Conservation (phyloP, 352 stramenopile species). For the Phytophthora rubi region DNA sequence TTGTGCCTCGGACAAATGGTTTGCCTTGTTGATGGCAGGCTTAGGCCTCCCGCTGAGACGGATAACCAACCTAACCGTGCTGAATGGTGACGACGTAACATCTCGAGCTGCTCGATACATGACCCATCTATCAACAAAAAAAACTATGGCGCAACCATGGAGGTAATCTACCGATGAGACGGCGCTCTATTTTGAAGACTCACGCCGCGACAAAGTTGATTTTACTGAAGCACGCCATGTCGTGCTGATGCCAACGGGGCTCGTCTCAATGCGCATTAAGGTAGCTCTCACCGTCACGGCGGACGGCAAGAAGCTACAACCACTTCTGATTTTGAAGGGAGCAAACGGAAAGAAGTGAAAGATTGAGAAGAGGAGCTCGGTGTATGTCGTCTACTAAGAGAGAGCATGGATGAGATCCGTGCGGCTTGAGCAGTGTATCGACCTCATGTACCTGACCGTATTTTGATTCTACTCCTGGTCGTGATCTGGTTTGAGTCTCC, state of each 20-base stretch:
- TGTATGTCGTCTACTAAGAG: neutral
- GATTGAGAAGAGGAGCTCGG: neutral
- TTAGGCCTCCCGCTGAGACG: conserved; percentile 30
- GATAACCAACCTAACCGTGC: conserved; percentile 27
- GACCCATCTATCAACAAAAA: conserved; percentile 9
- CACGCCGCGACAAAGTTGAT: conserved; percentile 3
- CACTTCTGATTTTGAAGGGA: too few relatives aligned
- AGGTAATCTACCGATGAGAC: conserved; percentile 22
- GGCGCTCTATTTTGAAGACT: conserved; percentile 33
- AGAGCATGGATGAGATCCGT: too few relatives aligned
- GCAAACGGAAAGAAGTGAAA: too few relatives aligned
- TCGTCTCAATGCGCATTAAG: too few relatives aligned
- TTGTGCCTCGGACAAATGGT: conserved; percentile 29
- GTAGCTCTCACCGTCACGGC: too few relatives aligned
- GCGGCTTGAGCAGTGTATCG: too few relatives aligned
- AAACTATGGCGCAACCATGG: conserved; percentile 6
- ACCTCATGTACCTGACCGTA: too few relatives aligned
- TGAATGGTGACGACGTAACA: conserved; percentile 21
- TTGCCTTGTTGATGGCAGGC: conserved; percentile 30
- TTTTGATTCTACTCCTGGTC: too few relatives aligned
- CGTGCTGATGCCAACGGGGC: too few relatives aligned
- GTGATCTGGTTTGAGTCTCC: too few relatives aligned
- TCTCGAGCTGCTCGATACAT: conserved; percentile 15
- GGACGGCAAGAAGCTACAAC: too few relatives aligned
- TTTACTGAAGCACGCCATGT: conserved; percentile 2